phyloP scores from a whole-genome alignment of 805 yeast species.

The Metschnikowia similis region DNA sequence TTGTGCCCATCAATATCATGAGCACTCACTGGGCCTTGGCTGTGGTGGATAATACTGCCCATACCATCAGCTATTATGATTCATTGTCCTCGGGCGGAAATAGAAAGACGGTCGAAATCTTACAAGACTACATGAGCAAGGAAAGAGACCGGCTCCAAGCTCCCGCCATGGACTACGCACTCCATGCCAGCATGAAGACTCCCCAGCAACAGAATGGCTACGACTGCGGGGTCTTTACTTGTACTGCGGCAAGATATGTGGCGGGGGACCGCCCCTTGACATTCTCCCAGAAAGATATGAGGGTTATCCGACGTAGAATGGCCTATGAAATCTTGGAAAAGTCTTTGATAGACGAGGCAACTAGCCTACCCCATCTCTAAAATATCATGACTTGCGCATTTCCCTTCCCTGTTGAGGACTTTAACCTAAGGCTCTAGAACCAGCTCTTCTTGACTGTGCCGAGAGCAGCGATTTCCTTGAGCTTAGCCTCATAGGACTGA shows the following conservation, averaged over 20 bases:
- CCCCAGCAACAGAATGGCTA: constrained; percentile 89
- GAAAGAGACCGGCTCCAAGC: constrained; percentile 54
- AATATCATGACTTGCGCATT: not conserved
- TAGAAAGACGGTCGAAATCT: constrained; percentile 35
- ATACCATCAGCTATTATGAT: constrained; percentile 68
- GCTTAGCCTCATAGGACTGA: constrained; percentile 25
- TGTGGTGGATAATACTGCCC: constrained; percentile 58
- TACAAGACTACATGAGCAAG: constrained; percentile 59
- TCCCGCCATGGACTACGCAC: constrained; percentile 20
- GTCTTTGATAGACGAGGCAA: constrained; percentile 21
- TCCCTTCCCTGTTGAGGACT: not conserved
- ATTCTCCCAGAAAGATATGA: constrained; percentile 70
- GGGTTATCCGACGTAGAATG: constrained; percentile 60
- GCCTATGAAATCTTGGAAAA: constrained; percentile 51
- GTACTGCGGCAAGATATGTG: constrained; percentile 67
- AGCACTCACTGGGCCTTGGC: constrained; percentile 92
- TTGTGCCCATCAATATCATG: constrained; percentile 82
- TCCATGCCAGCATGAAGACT: constrained; percentile 31
- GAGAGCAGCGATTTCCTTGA: constrained; percentile 19
- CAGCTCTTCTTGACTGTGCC: constrained; percentile 8
- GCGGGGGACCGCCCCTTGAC: constrained; percentile 46
- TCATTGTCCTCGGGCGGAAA: constrained; percentile 56
- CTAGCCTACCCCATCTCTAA: constrained; percentile 11
- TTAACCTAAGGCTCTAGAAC: constrained; percentile 9
- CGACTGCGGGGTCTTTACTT: constrained; percentile 94